phyloP scores from a whole-genome alignment of 371 early-diverging fungal genomes.

The Coemansia sp. region DNA sequence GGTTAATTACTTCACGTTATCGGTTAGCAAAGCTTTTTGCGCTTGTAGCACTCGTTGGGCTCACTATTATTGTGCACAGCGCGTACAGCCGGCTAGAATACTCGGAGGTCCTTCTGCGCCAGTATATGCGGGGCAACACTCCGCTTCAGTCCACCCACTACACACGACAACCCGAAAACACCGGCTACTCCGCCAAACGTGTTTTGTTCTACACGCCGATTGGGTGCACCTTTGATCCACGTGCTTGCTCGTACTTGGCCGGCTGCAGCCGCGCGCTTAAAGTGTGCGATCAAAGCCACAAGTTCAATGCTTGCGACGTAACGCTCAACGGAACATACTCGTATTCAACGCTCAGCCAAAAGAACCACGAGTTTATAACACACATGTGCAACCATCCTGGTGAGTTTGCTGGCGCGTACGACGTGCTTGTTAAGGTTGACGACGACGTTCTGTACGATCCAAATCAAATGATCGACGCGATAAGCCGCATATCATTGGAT shows the following conservation, averaged over 20 bases:
- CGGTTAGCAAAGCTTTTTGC: no score
- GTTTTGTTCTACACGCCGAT: background rate
- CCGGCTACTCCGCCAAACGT: background rate
- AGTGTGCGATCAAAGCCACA: background rate
- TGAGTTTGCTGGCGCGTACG: background rate
- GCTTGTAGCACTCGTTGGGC: no score
- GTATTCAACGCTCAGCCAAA: background rate
- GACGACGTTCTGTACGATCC: background rate
- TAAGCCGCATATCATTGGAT: background rate
- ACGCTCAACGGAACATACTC: background rate
- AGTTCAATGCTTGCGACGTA: background rate
- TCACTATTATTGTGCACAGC: no score
- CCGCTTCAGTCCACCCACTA: background rate
- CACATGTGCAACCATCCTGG: background rate
- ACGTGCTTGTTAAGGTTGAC: background rate
- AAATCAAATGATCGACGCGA: background rate
- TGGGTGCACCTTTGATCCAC: background rate
- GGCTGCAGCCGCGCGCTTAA: background rate
- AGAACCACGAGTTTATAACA: background rate
- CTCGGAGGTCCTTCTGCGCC: no score
- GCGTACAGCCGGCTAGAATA: no score
- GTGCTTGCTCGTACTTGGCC: background rate
- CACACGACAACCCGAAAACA: background rate
- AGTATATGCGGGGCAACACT: background rate
- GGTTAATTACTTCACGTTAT: no score